Evolutionary conservation across 176 grass and related monocot species (phyloP).

Genomic region (bread wheat (Triticum aestivum)): IWGSC_CS_RefSeq_v2.1 NC_057804.1:167156763-167157262

Average conservation of each 20-base stretch:
- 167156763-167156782: background rate
- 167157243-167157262: background rate
- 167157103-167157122: background rate
- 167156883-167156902: background rate
- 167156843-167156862: background rate
- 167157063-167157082: background rate
- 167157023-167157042: conserved; percentile 36
- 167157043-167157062: conserved; percentile 19
- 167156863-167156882: background rate
- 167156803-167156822: background rate
- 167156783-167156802: background rate
- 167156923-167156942: background rate
- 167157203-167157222: background rate
- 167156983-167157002: conserved; percentile 24
- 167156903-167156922: background rate
- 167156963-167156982: conserved; percentile 11
- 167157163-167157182: background rate
- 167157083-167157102: conserved; percentile 19
- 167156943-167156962: background rate
- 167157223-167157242: background rate
- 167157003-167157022: background rate
- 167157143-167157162: background rate
- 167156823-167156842: background rate
- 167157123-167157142: background rate
- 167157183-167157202: background rate